These are phyloP conservation scores for Protomyces arabidopsidicola DNA, from an alignment of 1,139 yeast genomes.

Conservation along the genomic window DNA sequence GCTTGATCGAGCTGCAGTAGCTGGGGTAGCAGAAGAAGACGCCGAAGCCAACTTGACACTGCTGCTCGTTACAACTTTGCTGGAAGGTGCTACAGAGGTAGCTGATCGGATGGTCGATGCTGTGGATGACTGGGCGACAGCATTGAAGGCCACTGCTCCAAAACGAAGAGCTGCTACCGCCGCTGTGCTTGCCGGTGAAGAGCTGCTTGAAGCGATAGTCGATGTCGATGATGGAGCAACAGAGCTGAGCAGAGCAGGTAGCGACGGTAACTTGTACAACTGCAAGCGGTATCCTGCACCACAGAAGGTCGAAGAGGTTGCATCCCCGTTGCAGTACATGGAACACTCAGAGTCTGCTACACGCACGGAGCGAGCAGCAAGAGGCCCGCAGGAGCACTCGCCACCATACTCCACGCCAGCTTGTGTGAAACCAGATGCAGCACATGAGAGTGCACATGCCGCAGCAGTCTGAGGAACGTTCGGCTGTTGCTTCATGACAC, in stretches of 20 bases:
- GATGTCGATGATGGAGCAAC: no score
- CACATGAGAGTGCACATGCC: slow-evolving; percentile 16
- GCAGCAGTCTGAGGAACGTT: slow-evolving; percentile 6
- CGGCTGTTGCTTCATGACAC: slow-evolving; percentile 12
- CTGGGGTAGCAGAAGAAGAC: neutral
- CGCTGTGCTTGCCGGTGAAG: no score
- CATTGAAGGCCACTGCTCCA: no score
- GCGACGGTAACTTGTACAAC: slow-evolving; percentile 4
- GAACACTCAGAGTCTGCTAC: slow-evolving; percentile 14
- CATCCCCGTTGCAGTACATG: slow-evolving; percentile 7
- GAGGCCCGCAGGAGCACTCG: slow-evolving; percentile 15
- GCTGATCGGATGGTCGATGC: no score
- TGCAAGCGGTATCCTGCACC: slow-evolving; percentile 22
- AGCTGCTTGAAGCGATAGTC: no score
- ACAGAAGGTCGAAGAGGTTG: neutral
- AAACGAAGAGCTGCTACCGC: no score
- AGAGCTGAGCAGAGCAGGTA: no score
- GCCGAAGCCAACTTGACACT: neutral
- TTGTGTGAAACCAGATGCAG: slow-evolving; percentile 2
- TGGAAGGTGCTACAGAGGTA: no score
- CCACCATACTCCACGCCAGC: slow-evolving; percentile 20
- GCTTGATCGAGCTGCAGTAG: neutral
- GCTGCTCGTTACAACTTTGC: neutral
- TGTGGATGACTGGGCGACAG: no score
- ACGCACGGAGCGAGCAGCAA: slow-evolving; percentile 15